Evolutionary conservation across 2,329 filamentous ascomycete genomes (phyloP), one percentile per base, ranked within the genome.

Genomic region (Trichophyton benhamiae): DNA sequence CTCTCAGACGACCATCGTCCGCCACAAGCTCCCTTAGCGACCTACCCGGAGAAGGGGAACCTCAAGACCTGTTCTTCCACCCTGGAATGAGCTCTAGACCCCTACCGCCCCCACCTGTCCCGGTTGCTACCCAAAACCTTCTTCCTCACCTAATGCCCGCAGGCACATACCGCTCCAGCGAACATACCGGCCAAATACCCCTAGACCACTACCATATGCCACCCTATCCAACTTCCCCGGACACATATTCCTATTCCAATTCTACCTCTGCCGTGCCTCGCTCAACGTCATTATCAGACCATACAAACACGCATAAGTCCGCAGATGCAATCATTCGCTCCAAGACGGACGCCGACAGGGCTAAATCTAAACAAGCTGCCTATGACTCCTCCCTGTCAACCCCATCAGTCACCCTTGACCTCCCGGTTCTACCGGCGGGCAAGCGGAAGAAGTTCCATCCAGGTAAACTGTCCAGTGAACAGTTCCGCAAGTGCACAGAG

Each of bases 11-110:
- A 77, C 67, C 82, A 75, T 68, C 75, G 66, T 65, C 69, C 57
- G 70, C 72, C 61, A 68, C 78, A 62, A 74, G 72, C 57, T 80
- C 78, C 42, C 75, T 73, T 15, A 85, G 83, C 66, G 85, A 89
- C 42, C 88, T 86, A 30, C 85, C 86, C 0, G 58, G 44, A 9
- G 75, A 77, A 41, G 85, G 88, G 49, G 89, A 91, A 61, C 89
- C 90, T 64, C 88, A 88, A 17, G 94, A 96, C 68, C 85, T 97
- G 70, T 96, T 96, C 71, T 99, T 95, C 72, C 91, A 97, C 68
- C 91, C 91, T 17, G 89, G 89, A 44, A 84, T 91, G 70, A 74
- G 71, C 77, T 78, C 75, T 67, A 79, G 79, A 59, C 85, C 84
- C 60, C 72, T 87, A 53, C 82, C 84, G 68, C 79, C 84, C 77